Base-by-base conservation (phyloP, 495 filamentous ascomycete genomes). In the Xylaria curta region DNA sequence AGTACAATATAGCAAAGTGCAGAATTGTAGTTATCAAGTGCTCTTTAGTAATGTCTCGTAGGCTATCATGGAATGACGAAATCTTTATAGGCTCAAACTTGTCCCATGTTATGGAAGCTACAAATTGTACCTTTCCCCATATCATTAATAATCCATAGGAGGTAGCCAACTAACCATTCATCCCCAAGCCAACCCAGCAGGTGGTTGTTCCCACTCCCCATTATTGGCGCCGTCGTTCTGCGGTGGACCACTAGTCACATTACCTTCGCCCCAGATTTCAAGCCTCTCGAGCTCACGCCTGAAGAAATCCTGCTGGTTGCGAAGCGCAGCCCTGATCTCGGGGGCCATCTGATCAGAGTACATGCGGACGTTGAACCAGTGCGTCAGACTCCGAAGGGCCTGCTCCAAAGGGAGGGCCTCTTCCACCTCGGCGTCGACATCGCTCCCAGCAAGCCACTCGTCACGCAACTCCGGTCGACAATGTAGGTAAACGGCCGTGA, bases 401-500 rank as follows among this genome's bases (percentile, higher is more conserved):
- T 97, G 93, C 80, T 99, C 96, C 6, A 97, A 82, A 8, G 95
- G 95, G 70, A 98, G 78, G 10, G 93, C 93, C 76, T 97, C 94
- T 75, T 98, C 96, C 0, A 98, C 94, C 72, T 97, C 94, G 1
- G 90, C 91, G 74, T 99, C 96, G 5, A 98, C 90, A 74, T 97
- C 94, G 26, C 90, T 90, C 10, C 96, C 97, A 0, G 92, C 91
- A 0, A 99, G 84, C 97, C 97, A 99, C 77, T 98, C 97, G 74
- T 99, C 96, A 3, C 97, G 87, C 26, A 99, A 87, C 78, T 98
- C 94, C 0, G 95, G 95, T 3, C 93, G 87, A 78, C 94, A 97
- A 81, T 97, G 93, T 40, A 99, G 84, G 76, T 97, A 99, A 3
- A 98, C 92, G 24, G 94, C 95, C 0, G 96, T 99, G 78, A 99